Conservation (phyloP, 2,329 filamentous ascomycete species). For the Escovopsis sp. region DNA sequence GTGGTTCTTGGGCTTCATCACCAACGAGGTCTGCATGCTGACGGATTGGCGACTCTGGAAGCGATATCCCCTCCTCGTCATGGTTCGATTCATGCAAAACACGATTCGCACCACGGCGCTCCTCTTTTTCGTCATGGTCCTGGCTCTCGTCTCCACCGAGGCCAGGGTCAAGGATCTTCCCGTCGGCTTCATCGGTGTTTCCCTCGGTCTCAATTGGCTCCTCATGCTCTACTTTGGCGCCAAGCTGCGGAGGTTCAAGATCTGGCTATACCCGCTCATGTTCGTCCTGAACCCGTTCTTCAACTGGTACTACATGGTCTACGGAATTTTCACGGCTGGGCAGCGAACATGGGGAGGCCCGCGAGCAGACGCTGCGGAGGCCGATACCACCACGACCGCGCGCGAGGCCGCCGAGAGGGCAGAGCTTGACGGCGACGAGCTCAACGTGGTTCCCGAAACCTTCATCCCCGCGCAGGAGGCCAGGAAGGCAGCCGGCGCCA, state of each 20-base stretch:
- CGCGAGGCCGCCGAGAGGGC: conserved; percentile 76
- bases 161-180: conserved; percentile 67
- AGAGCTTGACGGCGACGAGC: conserved; percentile 64
- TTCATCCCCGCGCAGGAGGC: conserved; percentile 52
- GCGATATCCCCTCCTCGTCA: conserved; percentile 71
- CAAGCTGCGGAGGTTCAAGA: conserved; percentile 78
- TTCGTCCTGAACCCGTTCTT: conserved; percentile 92
- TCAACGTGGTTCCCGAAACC: conserved; percentile 79
- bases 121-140: conserved; percentile 84
- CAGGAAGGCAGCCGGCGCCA: conserved; percentile 15
- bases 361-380: conserved; percentile 72
- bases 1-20: conserved; percentile 96
- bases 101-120: conserved; percentile 89
- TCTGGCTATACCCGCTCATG: conserved; percentile 91
- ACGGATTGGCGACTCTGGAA: conserved; percentile 87
- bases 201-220: conserved; percentile 81
- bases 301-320: conserved; percentile 98
- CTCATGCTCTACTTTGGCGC: conserved; percentile 94
- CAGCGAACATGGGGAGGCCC: conserved; percentile 94
- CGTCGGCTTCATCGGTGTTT: conserved; percentile 85
- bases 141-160: conserved; percentile 74
- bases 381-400: conserved; percentile 60
- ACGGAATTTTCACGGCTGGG: conserved; percentile 87
- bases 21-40: conserved; percentile 96
- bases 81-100: conserved; percentile 89